Percentiles rank a stretch among this genome's conserved stretches.
Evolutionary conservation across 805 yeast genomes (phyloP).

Genomic region (Yarrowia alimentaria): DNA sequence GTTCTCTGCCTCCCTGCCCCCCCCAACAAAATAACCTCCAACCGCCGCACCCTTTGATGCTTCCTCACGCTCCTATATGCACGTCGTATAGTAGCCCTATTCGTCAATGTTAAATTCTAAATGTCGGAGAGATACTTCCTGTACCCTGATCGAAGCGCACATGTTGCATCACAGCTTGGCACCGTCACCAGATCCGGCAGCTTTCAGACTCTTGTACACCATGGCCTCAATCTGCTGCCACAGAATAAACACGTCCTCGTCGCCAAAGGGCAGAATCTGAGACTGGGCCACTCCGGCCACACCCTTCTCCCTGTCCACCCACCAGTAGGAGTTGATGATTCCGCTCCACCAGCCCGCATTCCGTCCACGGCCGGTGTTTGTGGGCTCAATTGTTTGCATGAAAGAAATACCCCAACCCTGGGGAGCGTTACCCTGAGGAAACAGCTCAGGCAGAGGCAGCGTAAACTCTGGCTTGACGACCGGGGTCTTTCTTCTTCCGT

Average conservation of each 20-base stretch:
- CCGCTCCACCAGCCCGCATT: constrained; percentile 46
- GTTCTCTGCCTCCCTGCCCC: too few relatives aligned
- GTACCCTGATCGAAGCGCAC: too few relatives aligned
- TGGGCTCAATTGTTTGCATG: constrained; percentile 33
- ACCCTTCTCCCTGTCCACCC: constrained; percentile 45
- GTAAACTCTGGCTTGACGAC: constrained; percentile 28
- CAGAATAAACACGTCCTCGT: constrained; percentile 23
- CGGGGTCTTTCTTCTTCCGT: constrained; percentile 31
- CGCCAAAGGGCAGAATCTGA: constrained; percentile 44
- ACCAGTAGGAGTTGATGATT: constrained; percentile 43
- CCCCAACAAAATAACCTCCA: too few relatives aligned
- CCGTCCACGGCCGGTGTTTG: constrained; percentile 42
- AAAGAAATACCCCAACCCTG: constrained; percentile 42
- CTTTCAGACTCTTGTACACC: not conserved
- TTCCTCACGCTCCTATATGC: too few relatives aligned
- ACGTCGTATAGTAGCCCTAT: too few relatives aligned
- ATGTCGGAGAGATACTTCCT: too few relatives aligned
- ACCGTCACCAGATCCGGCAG: too few relatives aligned
- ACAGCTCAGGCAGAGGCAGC: constrained; percentile 26
- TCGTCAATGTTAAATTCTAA: too few relatives aligned
- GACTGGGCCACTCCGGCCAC: constrained; percentile 40
- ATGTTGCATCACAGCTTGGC: too few relatives aligned
- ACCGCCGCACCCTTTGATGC: too few relatives aligned
- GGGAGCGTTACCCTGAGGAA: constrained; percentile 34
- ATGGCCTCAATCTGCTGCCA: constrained; percentile 24